A percentile compares a stretch with the other conserved stretches of the same genome.
phyloP scores from a whole-genome alignment of 768 basidiomycete genomes.

The Mycena filopes region DNA sequence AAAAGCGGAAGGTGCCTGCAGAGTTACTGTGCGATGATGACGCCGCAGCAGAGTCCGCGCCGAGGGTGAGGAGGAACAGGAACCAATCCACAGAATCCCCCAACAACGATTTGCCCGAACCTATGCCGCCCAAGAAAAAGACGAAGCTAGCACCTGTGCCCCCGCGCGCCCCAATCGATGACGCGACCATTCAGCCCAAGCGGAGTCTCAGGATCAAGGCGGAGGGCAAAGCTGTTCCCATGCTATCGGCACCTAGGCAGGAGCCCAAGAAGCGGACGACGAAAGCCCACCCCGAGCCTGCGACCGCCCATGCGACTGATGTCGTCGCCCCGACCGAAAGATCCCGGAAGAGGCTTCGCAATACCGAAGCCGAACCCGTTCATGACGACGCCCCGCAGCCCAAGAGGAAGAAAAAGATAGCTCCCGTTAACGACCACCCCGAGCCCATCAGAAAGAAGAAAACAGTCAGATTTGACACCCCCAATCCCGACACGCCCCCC shows the following conservation, averaged over 20 bases:
- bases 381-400: background rate
- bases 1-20: no score
- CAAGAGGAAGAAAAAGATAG: conserved; percentile 12
- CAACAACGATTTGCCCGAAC: background rate
- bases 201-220: background rate
- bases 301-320: background rate
- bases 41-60: background rate
- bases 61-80: conserved; percentile 7
- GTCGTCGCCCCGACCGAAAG: background rate
- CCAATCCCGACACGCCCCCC: conserved; percentile 5
- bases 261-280: conserved; percentile 4
- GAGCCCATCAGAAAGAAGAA: conserved; percentile 1
- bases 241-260: background rate
- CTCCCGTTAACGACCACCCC: background rate
- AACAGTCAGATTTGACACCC: conserved; percentile 1
- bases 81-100: background rate
- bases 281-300: background rate
- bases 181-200: background rate
- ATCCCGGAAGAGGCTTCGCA: conserved; percentile 5
- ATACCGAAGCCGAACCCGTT: background rate
- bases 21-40: no score
- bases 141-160: background rate
- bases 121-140: conserved; percentile 15
- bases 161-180: background rate
- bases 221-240: background rate